Percentiles rank a stretch among this genome's conserved stretches.
phyloP scores from a whole-genome alignment of 345 rosid genomes.

The Pugionium dolabratum region DNA sequence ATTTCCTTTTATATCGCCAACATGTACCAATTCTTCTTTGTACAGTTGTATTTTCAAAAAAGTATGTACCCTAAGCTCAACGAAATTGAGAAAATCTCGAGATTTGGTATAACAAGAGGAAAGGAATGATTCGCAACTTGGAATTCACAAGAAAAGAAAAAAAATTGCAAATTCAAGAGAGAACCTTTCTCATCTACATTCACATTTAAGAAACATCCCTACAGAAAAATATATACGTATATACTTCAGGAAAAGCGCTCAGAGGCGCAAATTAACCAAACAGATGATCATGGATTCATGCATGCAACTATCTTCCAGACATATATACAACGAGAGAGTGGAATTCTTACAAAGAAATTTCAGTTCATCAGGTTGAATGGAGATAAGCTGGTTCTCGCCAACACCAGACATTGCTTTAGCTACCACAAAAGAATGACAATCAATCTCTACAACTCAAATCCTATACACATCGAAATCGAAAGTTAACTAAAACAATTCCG shows the following conservation, averaged over 20 bases:
- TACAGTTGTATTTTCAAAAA: background rate
- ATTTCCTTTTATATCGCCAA: background rate
- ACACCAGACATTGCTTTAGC: conserved; percentile 56
- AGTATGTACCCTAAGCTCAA: conserved; percentile 4
- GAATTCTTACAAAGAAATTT: conserved; percentile 64
- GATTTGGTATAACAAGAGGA: conserved; percentile 6
- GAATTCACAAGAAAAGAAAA: background rate
- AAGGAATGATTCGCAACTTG: background rate
- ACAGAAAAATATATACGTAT: background rate
- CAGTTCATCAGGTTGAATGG: conserved; percentile 95
- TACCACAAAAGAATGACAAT: conserved; percentile 21
- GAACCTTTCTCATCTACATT: background rate
- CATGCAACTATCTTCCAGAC: conserved; percentile 10
- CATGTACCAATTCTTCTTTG: background rate
- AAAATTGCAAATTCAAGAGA: background rate
- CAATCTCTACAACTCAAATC: conserved; percentile 22
- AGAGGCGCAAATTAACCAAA: background rate
- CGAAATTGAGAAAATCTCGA: background rate
- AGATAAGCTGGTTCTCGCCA: conserved; percentile 68
- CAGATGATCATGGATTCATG: conserved; percentile 11
- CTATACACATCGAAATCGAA: conserved; percentile 23
- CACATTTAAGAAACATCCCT: conserved; percentile 4
- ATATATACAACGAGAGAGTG: background rate
- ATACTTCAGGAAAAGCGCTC: background rate
- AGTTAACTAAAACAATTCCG: conserved; percentile 12